A percentile compares a stretch with the other conserved stretches of the same genome.
phyloP scores from a whole-genome alignment of 2,329 filamentous ascomycete genomes.

The Venturia asperata region DNA sequence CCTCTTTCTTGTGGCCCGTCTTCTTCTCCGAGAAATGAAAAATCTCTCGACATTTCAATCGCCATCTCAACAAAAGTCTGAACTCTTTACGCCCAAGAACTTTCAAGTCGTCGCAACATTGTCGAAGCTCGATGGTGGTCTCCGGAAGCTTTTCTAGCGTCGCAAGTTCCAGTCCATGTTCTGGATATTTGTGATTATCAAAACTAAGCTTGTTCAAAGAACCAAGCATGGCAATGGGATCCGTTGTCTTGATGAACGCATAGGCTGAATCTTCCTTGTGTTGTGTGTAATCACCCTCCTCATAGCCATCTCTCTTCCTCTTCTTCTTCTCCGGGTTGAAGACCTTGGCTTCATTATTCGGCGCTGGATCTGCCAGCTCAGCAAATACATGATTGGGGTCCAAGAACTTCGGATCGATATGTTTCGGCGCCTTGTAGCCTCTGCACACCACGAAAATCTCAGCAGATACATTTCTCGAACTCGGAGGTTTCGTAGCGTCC shows the following conservation, averaged over 20 bases:
- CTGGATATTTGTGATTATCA: slow-evolving; percentile 51
- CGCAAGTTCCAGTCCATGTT: slow-evolving; percentile 64
- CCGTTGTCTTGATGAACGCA: slow-evolving; percentile 88
- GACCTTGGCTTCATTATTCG: slow-evolving; percentile 96
- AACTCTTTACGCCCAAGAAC: slow-evolving; percentile 93
- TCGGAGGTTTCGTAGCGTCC: slow-evolving; percentile 94
- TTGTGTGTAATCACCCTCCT: slow-evolving; percentile 89
- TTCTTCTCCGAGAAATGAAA: slow-evolving; percentile 83
- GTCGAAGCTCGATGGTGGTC: slow-evolving; percentile 73
- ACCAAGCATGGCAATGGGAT: slow-evolving; percentile 88
- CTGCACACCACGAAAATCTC: slow-evolving; percentile 98
- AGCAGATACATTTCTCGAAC: slow-evolving; percentile 89
- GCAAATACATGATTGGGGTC: slow-evolving; percentile 87
- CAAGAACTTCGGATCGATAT: slow-evolving; percentile 84
- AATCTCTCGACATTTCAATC: slow-evolving; percentile 78
- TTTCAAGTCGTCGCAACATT: slow-evolving; percentile 75
- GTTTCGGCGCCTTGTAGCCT: slow-evolving; percentile 91
- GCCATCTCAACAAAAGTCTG: slow-evolving; percentile 81
- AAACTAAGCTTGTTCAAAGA: slow-evolving; percentile 79
- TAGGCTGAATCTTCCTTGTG: slow-evolving; percentile 83
- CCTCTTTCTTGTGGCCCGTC: slow-evolving; percentile 40
- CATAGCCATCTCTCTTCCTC: slow-evolving; percentile 93
- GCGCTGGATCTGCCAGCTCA: slow-evolving; percentile 74
- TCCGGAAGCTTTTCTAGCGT: slow-evolving; percentile 80
- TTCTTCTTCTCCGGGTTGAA: slow-evolving; percentile 95